These are phyloP conservation scores for Calocybe cyanea DNA, from an alignment of 768 basidiomycete genomes.

Conservation along the genomic window DNA sequence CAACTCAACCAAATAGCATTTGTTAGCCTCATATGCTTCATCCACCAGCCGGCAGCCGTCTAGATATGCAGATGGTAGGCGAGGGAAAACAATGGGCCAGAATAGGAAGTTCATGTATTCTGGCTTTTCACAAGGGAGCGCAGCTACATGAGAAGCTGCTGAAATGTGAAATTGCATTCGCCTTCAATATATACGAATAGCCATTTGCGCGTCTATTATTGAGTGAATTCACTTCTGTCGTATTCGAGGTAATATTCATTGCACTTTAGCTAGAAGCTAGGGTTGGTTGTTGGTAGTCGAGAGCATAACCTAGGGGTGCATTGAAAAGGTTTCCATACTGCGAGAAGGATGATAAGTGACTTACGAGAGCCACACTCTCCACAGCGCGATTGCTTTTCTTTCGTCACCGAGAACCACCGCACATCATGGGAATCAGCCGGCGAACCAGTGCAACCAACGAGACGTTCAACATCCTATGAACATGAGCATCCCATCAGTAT, in stretches of 20 bases:
- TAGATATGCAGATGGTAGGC: too few species aligned
- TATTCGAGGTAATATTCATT: neutral
- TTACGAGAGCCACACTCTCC: conserved; percentile 90
- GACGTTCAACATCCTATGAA: conserved; percentile 74
- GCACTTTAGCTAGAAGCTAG: conserved; percentile 6
- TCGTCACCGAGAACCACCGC: conserved; percentile 71
- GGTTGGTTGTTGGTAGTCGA: conserved; percentile 44
- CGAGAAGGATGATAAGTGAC: conserved; percentile 20
- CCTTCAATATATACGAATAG: too few species aligned
- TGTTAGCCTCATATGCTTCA: too few species aligned
- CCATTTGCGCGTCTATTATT: neutral
- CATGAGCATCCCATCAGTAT: conserved; percentile 1
- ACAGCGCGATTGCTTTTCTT: conserved; percentile 76
- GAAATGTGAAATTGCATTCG: too few species aligned
- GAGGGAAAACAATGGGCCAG: too few species aligned
- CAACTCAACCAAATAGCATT: too few species aligned
- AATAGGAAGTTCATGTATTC: too few species aligned
- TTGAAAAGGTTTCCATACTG: neutral
- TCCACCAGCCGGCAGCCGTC: too few species aligned
- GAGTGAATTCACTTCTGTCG: neutral
- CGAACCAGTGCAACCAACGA: conserved; percentile 91
- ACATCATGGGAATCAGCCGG: conserved; percentile 96
- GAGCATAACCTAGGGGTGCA: conserved; percentile 53
- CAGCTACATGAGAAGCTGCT: too few species aligned
- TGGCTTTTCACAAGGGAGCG: too few species aligned